Conservation (phyloP, 2,329 filamentous ascomycete genomes). For the Gyromitra esculenta region DNA sequence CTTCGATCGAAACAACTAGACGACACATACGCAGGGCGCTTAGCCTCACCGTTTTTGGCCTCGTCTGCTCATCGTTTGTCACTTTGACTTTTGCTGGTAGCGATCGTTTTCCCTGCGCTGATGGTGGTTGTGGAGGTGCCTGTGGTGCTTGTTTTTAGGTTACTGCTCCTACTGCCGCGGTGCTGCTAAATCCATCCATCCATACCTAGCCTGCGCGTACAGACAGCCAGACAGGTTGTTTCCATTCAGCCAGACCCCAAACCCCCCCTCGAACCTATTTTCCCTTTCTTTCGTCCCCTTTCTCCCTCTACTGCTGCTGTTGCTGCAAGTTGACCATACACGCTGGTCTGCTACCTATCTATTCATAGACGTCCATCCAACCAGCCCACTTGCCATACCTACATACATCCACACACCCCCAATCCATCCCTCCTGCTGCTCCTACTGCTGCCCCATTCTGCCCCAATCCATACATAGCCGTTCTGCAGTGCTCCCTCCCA, state of each 20-base stretch:
- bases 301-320: conserved; percentile 10
- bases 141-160: conserved; percentile 42
- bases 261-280: conserved; percentile 28
- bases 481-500: conserved; percentile 53
- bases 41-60: conserved; percentile 36
- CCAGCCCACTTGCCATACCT: conserved; percentile 28
- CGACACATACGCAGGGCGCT: conserved; percentile 41
- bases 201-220: conserved; percentile 10
- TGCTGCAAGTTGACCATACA: conserved; percentile 33
- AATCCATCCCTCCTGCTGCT: conserved; percentile 40
- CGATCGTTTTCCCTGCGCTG: conserved; percentile 30
- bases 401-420: conserved; percentile 25
- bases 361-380: conserved; percentile 51
- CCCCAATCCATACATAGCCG: conserved; percentile 51
- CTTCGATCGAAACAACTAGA: conserved; percentile 18
- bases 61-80: conserved; percentile 30
- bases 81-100: conserved; percentile 32
- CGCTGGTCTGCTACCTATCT: conserved; percentile 44
- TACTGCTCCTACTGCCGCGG: conserved; percentile 15
- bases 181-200: conserved; percentile 34
- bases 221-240: conserved; percentile 10
- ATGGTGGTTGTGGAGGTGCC: conserved; percentile 42
- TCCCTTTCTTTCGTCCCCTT: conserved; percentile 38
- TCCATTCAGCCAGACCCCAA: conserved; percentile 39
- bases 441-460: conserved; percentile 41